phyloP scores from a whole-genome alignment of 2,329 filamentous ascomycete genomes.

The Exophiala phaeomuriformis region DNA sequence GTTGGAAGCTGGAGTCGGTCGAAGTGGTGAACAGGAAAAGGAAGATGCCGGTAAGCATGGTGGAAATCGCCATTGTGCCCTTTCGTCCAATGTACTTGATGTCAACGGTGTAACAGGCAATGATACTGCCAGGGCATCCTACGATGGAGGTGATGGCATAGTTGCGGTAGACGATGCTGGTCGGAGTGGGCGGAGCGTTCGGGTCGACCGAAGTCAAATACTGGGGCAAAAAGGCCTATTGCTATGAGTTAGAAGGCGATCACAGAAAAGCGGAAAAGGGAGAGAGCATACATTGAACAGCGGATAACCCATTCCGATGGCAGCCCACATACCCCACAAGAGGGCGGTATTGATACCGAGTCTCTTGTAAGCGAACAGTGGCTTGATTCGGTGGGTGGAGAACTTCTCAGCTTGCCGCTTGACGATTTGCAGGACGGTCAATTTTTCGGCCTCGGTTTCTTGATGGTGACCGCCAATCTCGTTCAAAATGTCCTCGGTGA shows the following conservation, averaged over 20 bases:
- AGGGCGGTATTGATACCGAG: slow-evolving; percentile 42
- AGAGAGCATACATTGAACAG: slow-evolving; percentile 53
- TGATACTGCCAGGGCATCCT: slow-evolving; percentile 63
- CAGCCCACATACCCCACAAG: slow-evolving; percentile 65
- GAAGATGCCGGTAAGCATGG: slow-evolving; percentile 62
- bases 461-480: slow-evolving; percentile 45
- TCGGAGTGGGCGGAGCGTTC: slow-evolving; percentile 64
- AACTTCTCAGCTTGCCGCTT: slow-evolving; percentile 34
- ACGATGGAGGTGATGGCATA: slow-evolving; percentile 65
- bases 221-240: slow-evolving; percentile 60
- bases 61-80: slow-evolving; percentile 59
- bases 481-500: slow-evolving; percentile 55
- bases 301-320: slow-evolving; percentile 53
- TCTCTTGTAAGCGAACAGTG: not conserved
- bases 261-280: not conserved
- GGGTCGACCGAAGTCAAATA: slow-evolving; percentile 61
- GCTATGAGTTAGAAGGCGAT: not conserved
- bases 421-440: slow-evolving; percentile 53
- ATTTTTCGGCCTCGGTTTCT: slow-evolving; percentile 30
- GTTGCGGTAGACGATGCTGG: slow-evolving; percentile 70
- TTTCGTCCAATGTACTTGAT: slow-evolving; percentile 61
- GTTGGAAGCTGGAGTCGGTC: slow-evolving; percentile 50
- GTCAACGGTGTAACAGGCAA: slow-evolving; percentile 66
- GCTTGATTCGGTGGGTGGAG: not conserved
- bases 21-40: slow-evolving; percentile 65